Percentiles rank a stretch among this genome's conserved stretches.
Conservation (phyloP, 257 asterid genomes). For the Cinchona pubescens region DNA sequence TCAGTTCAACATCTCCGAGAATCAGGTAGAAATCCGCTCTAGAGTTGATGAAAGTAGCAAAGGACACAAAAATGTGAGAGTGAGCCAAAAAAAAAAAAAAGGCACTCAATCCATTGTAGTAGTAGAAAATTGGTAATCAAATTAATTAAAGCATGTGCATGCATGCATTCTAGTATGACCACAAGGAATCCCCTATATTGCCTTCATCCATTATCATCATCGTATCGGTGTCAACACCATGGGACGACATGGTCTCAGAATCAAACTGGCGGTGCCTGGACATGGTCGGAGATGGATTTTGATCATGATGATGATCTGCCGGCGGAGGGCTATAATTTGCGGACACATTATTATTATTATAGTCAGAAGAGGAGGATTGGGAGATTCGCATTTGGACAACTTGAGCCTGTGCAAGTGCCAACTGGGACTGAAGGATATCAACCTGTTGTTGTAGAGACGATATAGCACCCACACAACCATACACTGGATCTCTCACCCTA, state of each 20-base stretch:
- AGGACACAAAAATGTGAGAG: too few species aligned
- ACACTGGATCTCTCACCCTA: constrained; percentile 38
- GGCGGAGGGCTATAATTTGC: background rate
- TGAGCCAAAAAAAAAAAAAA: too few species aligned
- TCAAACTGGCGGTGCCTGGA: background rate
- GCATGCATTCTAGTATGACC: constrained; percentile 6
- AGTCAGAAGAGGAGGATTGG: background rate
- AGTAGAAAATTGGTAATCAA: background rate
- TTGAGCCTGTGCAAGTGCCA: constrained; percentile 36
- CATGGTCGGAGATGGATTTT: background rate
- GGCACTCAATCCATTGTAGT: background rate
- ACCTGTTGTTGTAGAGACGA: constrained; percentile 34
- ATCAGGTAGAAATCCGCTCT: background rate
- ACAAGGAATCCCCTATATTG: background rate
- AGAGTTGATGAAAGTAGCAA: background rate
- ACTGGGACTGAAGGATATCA: constrained; percentile 27
- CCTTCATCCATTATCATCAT: background rate
- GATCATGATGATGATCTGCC: background rate
- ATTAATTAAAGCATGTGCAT: background rate
- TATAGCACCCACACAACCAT: constrained; percentile 36
- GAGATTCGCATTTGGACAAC: constrained; percentile 13
- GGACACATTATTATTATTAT: background rate
- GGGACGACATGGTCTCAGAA: too few species aligned
- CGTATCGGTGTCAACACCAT: background rate
- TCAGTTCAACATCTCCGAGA: background rate